Conservation (phyloP, 2,329 filamentous ascomycete genomes). For the Colletotrichum noveboracense region DNA sequence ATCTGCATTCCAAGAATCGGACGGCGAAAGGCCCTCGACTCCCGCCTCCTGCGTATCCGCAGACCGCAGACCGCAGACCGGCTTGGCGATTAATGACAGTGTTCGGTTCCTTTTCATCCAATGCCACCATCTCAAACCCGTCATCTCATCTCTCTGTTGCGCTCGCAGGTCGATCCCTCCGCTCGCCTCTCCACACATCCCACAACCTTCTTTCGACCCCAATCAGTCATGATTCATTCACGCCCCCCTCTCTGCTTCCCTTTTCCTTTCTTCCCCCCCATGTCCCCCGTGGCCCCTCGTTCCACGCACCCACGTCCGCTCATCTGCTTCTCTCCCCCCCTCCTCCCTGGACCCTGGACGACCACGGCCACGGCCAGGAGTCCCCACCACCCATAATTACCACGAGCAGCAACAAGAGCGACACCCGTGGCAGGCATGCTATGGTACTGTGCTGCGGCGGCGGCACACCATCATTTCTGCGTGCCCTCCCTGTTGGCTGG, state of each 20-base stretch:
- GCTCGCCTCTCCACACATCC: slow-evolving; percentile 22
- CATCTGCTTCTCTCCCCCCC: not conserved
- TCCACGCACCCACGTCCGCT: slow-evolving; percentile 10
- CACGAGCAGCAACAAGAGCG: not conserved
- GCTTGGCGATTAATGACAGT: not conserved
- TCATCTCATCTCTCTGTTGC: slow-evolving; percentile 20
- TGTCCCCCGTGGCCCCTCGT: slow-evolving; percentile 2
- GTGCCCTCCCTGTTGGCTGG: slow-evolving; percentile 1
- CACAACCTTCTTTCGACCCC: slow-evolving; percentile 24
- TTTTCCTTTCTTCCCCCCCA: not conserved
- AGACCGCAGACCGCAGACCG: not conserved
- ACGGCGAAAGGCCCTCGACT: not conserved
- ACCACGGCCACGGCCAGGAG: not conserved
- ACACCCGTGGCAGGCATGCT: not conserved
- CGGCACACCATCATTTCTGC: not conserved
- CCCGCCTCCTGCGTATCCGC: not conserved
- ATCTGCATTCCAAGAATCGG: not conserved
- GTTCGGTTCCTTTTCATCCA: not conserved
- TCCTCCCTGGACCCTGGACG: slow-evolving; percentile 7
- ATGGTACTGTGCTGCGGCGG: not conserved
- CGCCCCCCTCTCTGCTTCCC: not conserved
- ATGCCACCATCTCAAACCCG: slow-evolving; percentile 11
- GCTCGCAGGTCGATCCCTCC: slow-evolving; percentile 22
- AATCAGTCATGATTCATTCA: slow-evolving; percentile 1
- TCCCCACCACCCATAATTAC: not conserved